Evolutionary conservation across 2,329 filamentous ascomycete genomes (phyloP), one percentile per base, ranked within the genome.

Genomic region (Lecanicillium sp.): DNA sequence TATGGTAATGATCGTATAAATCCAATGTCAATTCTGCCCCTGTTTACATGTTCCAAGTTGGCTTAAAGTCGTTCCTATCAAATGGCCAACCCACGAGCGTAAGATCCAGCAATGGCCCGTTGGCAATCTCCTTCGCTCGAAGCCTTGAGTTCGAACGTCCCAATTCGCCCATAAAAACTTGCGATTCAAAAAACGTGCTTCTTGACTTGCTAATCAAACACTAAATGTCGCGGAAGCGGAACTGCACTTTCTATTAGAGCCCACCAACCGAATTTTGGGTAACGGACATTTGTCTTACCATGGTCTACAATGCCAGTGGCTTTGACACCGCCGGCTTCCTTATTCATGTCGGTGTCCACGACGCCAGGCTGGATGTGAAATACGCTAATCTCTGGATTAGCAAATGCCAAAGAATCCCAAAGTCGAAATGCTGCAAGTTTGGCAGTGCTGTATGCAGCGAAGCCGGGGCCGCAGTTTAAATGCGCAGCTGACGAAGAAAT

Each of bases 291-390:
- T n/a, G n/a, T 29, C 41, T 29, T 29, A 46, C 44, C 15, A 15
- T 29, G n/a, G 30, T 38, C 35, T 30, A 19, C n/a, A 11, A 19
- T 20, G 7, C 37, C 29, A 20, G 35, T 17, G 8, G 40, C 22
- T 33, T 31, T 17, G 29, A 38, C 36, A 11, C 36, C 29, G 17
- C 36, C 36, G 7, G 37, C 37, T 2, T 9, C 22, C 17, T 25
- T 33, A 31, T 34, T 48, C 38, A 58, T 52, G 9, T 45, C 51
- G 3, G 57, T 60, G 11, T 56, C 55, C 3, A 62, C 55, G 42
- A 51, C 38, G 2, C 67, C 67, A 0, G 68, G 68, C 18, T 71
- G 66, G 13, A 70, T 48, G 20, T 65, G 60, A 9, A 62, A 51
- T 0, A 68, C 57, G 9, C 55, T 51, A 8, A 68, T 32, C 4